phyloP scores from a whole-genome alignment of 371 early-diverging fungal genomes.

The Mortierella sp. region DNA sequence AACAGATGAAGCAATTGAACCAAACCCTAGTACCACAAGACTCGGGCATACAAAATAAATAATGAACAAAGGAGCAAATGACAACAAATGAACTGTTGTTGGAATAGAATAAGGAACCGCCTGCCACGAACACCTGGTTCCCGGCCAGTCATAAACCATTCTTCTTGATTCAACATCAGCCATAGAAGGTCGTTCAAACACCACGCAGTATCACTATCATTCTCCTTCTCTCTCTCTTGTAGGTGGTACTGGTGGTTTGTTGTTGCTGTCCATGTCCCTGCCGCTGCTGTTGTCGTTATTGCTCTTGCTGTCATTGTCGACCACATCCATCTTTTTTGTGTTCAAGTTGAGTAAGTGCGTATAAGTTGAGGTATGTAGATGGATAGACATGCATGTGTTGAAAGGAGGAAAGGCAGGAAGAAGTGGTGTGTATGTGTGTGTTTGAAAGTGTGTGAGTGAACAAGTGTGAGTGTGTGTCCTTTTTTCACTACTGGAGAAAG shows the following conservation, averaged over 20 bases:
- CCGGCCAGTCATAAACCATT: not conserved
- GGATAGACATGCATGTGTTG: not conserved
- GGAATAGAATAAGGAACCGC: not conserved
- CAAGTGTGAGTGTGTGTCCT: not conserved
- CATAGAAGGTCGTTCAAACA: not conserved
- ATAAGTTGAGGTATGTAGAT: not conserved
- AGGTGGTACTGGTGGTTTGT: not conserved
- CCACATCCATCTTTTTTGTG: not conserved
- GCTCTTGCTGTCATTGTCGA: not conserved
- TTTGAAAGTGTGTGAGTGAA: not conserved
- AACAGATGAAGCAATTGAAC: too few species aligned
- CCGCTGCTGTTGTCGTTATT: not conserved
- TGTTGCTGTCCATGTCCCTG: not conserved
- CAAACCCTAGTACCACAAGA: too few species aligned
- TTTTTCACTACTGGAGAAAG: not conserved
- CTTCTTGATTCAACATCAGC: not conserved
- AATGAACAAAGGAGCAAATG: not conserved
- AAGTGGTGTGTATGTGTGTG: not conserved
- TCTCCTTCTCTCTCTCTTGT: not conserved
- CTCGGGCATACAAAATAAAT: not conserved
- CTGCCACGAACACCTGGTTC: not conserved
- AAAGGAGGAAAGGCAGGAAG: not conserved
- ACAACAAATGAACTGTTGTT: not conserved
- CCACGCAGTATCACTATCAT: not conserved
- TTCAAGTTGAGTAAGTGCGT: not conserved